Percentiles rank a stretch among this genome's conserved stretches.
phyloP scores from a whole-genome alignment of 768 basidiomycete genomes.

The Mycena pura region DNA sequence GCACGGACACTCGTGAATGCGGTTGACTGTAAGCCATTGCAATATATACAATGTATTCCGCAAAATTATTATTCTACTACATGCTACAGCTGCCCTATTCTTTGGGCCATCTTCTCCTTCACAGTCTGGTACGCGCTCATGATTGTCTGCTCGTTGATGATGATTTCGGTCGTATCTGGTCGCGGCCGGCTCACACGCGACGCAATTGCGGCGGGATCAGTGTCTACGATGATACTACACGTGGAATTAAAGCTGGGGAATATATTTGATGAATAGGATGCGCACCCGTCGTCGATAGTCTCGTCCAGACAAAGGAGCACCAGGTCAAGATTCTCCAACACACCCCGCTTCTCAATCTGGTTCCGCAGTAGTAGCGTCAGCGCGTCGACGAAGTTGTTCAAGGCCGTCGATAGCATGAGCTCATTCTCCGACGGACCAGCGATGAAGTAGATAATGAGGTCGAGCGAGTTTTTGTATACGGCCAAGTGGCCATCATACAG shows the following conservation, averaged over 20 bases:
- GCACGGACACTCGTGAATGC: conserved; percentile 70
- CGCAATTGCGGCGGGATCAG: conserved; percentile 94
- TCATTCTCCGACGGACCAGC: conserved; percentile 92
- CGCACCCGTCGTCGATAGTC: conserved; percentile 97
- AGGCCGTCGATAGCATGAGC: conserved; percentile 89
- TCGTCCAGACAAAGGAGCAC: conserved; percentile 94
- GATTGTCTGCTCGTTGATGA: conserved; percentile 98
- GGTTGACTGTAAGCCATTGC: conserved; percentile 69
- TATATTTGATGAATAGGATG: conserved; percentile 18
- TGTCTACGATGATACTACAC: conserved; percentile 92
- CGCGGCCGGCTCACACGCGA: conserved; percentile 91
- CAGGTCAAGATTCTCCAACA: conserved; percentile 93
- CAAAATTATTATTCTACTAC: neutral
- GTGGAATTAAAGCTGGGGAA: neutral
- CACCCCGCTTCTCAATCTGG: conserved; percentile 92
- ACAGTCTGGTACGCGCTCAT: conserved; percentile 93
- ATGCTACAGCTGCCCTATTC: conserved; percentile 77
- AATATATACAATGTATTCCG: neutral
- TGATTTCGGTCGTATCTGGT: conserved; percentile 93
- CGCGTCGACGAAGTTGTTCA: conserved; percentile 86
- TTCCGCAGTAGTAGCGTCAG: conserved; percentile 86
- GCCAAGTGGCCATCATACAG: conserved; percentile 90
- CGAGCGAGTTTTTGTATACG: conserved; percentile 92
- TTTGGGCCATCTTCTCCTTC: conserved; percentile 83
- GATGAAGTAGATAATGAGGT: conserved; percentile 94